These are phyloP conservation scores for Penicillium coprophilum DNA, from an alignment of 495 filamentous ascomycete species.

Conservation along the genomic window DNA sequence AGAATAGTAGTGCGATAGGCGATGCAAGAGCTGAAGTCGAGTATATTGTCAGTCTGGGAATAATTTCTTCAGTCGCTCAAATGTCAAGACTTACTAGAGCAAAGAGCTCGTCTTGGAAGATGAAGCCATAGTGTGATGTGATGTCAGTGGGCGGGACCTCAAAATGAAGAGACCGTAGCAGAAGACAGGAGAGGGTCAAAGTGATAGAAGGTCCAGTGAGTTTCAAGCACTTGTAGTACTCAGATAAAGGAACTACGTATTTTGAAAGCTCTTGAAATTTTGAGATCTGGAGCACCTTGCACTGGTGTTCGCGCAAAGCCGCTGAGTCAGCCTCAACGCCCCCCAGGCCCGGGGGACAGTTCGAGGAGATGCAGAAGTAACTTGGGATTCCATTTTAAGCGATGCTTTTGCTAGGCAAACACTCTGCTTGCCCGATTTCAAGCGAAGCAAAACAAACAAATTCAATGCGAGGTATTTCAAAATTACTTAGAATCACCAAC, in stretches of 20 bases:
- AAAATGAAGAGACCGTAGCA: neutral
- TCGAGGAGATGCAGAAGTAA: neutral
- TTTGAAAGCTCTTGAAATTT: neutral
- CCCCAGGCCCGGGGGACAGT: neutral
- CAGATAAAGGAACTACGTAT: neutral
- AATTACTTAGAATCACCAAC: conserved; percentile 2
- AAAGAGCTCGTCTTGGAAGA: conserved; percentile 76
- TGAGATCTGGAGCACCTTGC: neutral
- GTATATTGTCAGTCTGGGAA: neutral
- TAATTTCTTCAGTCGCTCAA: neutral
- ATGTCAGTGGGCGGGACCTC: conserved; percentile 9
- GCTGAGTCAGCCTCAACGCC: conserved; percentile 1
- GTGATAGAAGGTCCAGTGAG: neutral
- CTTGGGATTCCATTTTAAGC: neutral
- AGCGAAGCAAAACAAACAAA: neutral
- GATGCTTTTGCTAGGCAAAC: neutral
- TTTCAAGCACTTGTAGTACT: neutral
- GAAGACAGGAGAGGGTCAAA: neutral
- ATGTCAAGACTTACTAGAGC: conserved; percentile 64
- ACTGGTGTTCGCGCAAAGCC: neutral
- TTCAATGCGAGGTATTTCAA: neutral
- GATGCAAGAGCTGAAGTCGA: conserved; percentile 71
- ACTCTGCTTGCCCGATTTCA: neutral
- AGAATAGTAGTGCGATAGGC: conserved; percentile 89
- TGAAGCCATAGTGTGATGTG: conserved; percentile 61